Evolutionary conservation across 2,329 filamentous ascomycete genomes (phyloP).

Genomic region (Aspergillus versicolor): DNA sequence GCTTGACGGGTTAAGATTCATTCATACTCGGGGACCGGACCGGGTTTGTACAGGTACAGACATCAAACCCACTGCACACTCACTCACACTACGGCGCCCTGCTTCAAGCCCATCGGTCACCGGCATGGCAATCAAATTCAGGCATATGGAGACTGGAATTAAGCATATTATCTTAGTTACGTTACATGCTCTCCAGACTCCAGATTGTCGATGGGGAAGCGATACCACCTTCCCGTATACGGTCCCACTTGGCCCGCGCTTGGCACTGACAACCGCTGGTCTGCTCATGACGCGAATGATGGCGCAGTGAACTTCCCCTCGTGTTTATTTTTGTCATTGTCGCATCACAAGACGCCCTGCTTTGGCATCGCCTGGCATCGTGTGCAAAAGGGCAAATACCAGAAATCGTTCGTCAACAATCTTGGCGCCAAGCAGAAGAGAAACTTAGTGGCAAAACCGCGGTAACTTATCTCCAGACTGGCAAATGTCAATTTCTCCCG

Average conservation of each 20-base stretch:
- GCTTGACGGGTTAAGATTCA: background rate
- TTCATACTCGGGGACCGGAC: background rate
- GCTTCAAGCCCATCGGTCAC: background rate
- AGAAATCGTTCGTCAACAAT: background rate
- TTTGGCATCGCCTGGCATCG: background rate
- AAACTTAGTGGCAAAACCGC: background rate
- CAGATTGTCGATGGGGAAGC: background rate
- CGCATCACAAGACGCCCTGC: too few relatives aligned
- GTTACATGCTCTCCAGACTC: background rate
- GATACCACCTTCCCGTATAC: background rate
- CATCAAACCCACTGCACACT: too few relatives aligned
- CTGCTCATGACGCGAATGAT: too few relatives aligned
- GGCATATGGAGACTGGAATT: background rate
- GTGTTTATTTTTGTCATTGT: too few relatives aligned
- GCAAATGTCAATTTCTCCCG: background rate
- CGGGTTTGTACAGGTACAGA: background rate
- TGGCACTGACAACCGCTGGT: background rate
- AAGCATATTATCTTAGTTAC: background rate
- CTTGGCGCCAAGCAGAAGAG: background rate
- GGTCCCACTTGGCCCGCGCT: conserved; percentile 4
- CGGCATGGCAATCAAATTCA: background rate
- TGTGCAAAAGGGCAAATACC: background rate
- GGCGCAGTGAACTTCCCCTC: too few relatives aligned
- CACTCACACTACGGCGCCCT: background rate
- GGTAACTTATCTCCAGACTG: too few relatives aligned